phyloP scores from a whole-genome alignment of 2,329 filamentous ascomycete species.

The Aspergillus sp. region DNA sequence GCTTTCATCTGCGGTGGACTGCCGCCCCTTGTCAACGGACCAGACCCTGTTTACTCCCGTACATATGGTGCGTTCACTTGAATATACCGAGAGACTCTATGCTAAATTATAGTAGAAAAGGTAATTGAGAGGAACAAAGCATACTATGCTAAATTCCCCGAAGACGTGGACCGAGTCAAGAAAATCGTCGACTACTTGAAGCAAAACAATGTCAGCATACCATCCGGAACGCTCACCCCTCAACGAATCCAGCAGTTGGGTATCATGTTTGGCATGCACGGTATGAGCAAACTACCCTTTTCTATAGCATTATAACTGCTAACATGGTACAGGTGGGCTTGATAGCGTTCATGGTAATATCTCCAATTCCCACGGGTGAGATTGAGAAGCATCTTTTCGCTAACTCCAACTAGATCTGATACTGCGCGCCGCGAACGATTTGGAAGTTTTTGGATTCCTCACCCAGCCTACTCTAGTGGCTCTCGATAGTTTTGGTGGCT shows the following conservation, averaged over 20 bases:
- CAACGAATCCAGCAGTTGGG: conserved; percentile 76
- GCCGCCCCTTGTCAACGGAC: conserved; percentile 68
- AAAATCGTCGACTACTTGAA: conserved; percentile 65
- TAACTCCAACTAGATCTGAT: conserved; percentile 54
- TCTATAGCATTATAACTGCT: not conserved
- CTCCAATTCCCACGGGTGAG: not conserved
- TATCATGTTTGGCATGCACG: conserved; percentile 74
- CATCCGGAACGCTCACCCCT: conserved; percentile 70
- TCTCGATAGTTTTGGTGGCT: conserved; percentile 66
- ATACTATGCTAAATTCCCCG: conserved; percentile 84
- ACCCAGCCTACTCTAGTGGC: conserved; percentile 68
- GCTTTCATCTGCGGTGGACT: conserved; percentile 83
- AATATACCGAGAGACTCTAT: not conserved
- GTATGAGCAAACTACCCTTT: conserved; percentile 28
- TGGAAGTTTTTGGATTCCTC: conserved; percentile 73
- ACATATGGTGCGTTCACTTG: conserved; percentile 55
- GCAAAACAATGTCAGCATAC: conserved; percentile 62
- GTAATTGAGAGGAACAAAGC: conserved; percentile 69
- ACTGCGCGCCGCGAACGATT: conserved; percentile 67
- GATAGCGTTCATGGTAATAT: conserved; percentile 65
- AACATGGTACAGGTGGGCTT: conserved; percentile 56
- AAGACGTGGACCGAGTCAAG: conserved; percentile 70
- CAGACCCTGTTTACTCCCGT: conserved; percentile 73
- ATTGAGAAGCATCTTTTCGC: not conserved
- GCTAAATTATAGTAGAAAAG: conserved; percentile 47